Base-by-base conservation (phyloP, 768 basidiomycete species). In the Rhizopogon sp. region DNA sequence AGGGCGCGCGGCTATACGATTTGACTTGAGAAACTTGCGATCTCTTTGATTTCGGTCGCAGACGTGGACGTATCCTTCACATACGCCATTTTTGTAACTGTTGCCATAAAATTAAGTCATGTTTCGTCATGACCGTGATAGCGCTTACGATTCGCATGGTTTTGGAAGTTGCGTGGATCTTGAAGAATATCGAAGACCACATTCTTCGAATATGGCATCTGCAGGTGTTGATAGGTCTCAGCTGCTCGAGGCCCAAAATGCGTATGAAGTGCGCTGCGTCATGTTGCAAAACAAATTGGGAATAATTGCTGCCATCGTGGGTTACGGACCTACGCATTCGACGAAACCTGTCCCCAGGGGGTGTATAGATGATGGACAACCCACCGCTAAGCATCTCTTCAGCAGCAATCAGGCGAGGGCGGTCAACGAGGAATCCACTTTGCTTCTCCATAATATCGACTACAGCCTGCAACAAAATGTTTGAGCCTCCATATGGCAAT, bases 371-470 rank as follows among this genome's bases (percentile, higher is more conserved):
- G 14, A 77, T 69, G 14, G 79, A 62, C 78, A 81, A 79, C 0
- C 80, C 81, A 3, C 81, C 80, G 0, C 74, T 75, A 0, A 81
- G 66, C 0, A 76, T 78, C 52, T 81, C 78, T 4, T 80, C 80
- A 0, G 77, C 80, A 0, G 80, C 71, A 39, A 83, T 79, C 35
- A 68, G 72, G 2, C 63, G 57, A 6, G 79, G 81, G 41, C 80
- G 64, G 60, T 83, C 81, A 0, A 72, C 74, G 5, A 77, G 64
- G 0, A 68, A 60, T 0, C 75, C 76, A 2, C 80, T 80, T 58
- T 81, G 78, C 54, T 77, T 76, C 64, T 82, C 81, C 79, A 83
- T 78, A 50, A 83, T 76, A 7, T 82, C 79, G 1, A 80, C 70
- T 0, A 79, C 79, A 7, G 78, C 78, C 57, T 80, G 11, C 13